Evolutionary conservation across 208 protist species (phyloP).

Genomic region (Trypanosoma melophagium): DNA sequence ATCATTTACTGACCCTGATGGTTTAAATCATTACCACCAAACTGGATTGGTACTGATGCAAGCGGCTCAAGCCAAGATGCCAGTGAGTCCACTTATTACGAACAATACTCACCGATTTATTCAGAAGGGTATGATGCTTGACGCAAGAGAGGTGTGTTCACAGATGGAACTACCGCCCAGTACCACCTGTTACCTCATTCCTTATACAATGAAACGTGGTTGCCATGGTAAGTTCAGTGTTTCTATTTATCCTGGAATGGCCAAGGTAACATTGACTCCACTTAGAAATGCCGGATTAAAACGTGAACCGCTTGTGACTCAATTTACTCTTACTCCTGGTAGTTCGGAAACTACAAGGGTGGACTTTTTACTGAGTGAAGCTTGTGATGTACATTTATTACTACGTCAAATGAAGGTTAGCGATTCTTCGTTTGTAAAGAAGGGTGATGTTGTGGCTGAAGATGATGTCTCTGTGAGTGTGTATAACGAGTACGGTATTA

Average conservation of each 20-base stretch:
- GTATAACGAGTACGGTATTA: slow-evolving; percentile 63
- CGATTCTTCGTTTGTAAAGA: too few relatives aligned
- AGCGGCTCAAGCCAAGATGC: slow-evolving; percentile 39
- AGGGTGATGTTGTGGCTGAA: slow-evolving; percentile 69
- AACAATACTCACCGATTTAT: slow-evolving; percentile 79
- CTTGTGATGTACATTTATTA: slow-evolving; percentile 76
- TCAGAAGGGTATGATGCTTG: slow-evolving; percentile 86
- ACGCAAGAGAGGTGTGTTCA: slow-evolving; percentile 81
- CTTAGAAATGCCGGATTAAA: slow-evolving; percentile 70
- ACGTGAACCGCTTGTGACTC: slow-evolving; percentile 38
- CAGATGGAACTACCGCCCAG: slow-evolving; percentile 70
- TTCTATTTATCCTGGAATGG: slow-evolving; percentile 79
- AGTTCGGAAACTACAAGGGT: too few relatives aligned
- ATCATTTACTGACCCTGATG: slow-evolving; percentile 64
- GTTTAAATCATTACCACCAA: slow-evolving; percentile 80
- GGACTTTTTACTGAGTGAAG: slow-evolving; percentile 60
- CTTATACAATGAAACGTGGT: slow-evolving; percentile 73
- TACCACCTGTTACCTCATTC: slow-evolving; percentile 71
- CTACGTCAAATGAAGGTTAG: slow-evolving; percentile 75
- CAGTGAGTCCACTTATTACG: slow-evolving; percentile 75
- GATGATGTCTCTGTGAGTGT: slow-evolving; percentile 59
- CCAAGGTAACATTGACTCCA: slow-evolving; percentile 69
- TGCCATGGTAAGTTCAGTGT: slow-evolving; percentile 65
- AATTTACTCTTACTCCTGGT: slow-evolving; percentile 42
- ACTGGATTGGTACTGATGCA: slow-evolving; percentile 75